A percentile compares a stretch with the other conserved stretches of the same genome.
Evolutionary conservation across 2,329 filamentous ascomycete species (phyloP).

Genomic region (Phialophora chinensis): DNA sequence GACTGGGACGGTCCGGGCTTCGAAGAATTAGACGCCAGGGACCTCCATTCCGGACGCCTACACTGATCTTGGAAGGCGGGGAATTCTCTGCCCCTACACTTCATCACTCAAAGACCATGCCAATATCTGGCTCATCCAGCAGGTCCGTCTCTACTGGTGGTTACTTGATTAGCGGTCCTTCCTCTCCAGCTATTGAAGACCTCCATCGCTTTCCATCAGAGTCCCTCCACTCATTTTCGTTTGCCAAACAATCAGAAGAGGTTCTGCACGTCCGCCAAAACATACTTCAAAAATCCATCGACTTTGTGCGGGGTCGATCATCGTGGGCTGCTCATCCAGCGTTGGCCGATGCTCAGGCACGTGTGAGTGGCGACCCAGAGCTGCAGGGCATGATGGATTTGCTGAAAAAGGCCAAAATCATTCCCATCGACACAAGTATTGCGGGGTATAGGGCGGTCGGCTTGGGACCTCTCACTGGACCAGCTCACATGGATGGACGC

Average conservation of each 20-base stretch:
- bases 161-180: conserved; percentile 65
- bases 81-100: conserved; percentile 63
- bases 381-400: conserved; percentile 90
- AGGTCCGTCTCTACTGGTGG: conserved; percentile 39
- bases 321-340: conserved; percentile 78
- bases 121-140: conserved; percentile 64
- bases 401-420: conserved; percentile 78
- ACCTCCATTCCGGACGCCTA: conserved; percentile 66
- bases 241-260: conserved; percentile 93
- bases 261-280: conserved; percentile 89
- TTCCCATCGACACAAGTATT: conserved; percentile 67
- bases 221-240: conserved; percentile 97
- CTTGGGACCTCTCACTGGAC: conserved; percentile 77
- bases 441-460: conserved; percentile 50
- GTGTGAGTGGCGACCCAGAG: conserved; percentile 80
- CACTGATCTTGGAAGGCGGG: conserved; percentile 66
- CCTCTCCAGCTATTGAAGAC: conserved; percentile 80
- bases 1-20: conserved; percentile 81
- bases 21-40: conserved; percentile 89
- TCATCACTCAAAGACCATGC: conserved; percentile 73
- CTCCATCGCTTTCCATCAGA: conserved; percentile 91
- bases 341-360: conserved; percentile 82
- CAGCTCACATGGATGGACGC: conserved; percentile 71
- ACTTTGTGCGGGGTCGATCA: conserved; percentile 93
- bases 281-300: conserved; percentile 88